Evolutionary conservation across 2,329 filamentous ascomycete genomes (phyloP).

Genomic region (Calonectria multiphialidica): DNA sequence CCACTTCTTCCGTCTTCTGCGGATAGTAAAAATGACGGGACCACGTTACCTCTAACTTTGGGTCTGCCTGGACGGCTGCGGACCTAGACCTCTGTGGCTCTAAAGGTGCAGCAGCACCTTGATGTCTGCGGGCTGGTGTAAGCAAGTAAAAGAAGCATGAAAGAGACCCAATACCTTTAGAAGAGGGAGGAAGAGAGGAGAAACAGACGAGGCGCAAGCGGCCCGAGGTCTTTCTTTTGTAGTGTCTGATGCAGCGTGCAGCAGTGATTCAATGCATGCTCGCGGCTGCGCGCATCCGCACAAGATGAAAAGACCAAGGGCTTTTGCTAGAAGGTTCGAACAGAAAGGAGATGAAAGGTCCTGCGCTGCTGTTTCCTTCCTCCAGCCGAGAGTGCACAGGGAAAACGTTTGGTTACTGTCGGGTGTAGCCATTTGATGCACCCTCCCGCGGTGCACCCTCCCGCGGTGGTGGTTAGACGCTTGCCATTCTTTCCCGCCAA

Average conservation of each 20-base stretch:
- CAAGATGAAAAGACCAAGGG: not conserved
- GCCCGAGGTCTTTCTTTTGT: not conserved
- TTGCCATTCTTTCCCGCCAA: not conserved
- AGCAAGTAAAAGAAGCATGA: too few species aligned
- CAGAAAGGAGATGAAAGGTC: too few species aligned
- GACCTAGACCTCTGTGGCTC: too few species aligned
- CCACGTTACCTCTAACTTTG: too few species aligned
- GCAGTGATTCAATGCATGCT: constrained; percentile 3
- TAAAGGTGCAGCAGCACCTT: too few species aligned
- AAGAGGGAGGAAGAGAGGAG: not conserved
- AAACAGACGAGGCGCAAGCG: not conserved
- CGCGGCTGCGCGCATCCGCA: not conserved
- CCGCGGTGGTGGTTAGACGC: not conserved
- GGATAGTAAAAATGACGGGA: not conserved
- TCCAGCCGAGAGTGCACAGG: not conserved
- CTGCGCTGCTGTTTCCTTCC: not conserved
- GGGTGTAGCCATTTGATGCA: not conserved
- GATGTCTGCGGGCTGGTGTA: too few species aligned
- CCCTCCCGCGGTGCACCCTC: not conserved
- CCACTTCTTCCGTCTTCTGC: too few species aligned
- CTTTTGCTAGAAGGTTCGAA: not conserved
- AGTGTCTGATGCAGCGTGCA: not conserved
- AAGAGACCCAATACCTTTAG: not conserved
- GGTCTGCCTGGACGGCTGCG: too few species aligned
- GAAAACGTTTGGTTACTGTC: not conserved